Percentiles rank a stretch among this genome's conserved stretches.
Conservation (phyloP, 495 filamentous ascomycete species). For the Glonium stellatum region DNA sequence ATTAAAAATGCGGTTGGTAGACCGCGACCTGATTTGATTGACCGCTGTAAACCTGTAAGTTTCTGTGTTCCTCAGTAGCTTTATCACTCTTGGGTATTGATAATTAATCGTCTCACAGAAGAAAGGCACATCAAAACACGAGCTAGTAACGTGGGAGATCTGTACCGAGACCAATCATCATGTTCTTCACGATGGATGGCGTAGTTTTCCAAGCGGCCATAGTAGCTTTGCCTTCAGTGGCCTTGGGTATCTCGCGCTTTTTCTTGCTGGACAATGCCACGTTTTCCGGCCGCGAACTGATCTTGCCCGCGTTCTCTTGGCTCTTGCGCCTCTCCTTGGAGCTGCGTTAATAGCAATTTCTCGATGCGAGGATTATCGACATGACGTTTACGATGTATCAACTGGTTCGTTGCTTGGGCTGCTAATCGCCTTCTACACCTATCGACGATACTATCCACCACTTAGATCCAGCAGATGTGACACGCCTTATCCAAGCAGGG, state of each 20-base stretch:
- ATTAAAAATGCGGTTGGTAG: conserved; percentile 89
- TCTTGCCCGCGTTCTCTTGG: conserved; percentile 51
- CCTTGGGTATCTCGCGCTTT: conserved; percentile 74
- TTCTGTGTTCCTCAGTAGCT: background rate
- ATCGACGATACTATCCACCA: conserved; percentile 60
- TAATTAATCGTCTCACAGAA: background rate
- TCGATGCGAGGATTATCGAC: conserved; percentile 87
- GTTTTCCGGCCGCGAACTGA: conserved; percentile 71
- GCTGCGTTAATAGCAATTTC: conserved; percentile 84
- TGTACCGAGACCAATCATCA: conserved; percentile 76
- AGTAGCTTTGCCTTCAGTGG: conserved; percentile 80
- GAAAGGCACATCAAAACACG: conserved; percentile 51
- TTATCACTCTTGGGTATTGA: background rate
- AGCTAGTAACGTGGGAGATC: conserved; percentile 64
- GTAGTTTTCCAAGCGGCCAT: conserved; percentile 87
- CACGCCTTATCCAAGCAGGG: conserved; percentile 43
- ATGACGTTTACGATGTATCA: conserved; percentile 90
- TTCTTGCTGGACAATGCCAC: conserved; percentile 70
- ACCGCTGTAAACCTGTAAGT: conserved; percentile 67
- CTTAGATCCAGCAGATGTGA: conserved; percentile 47
- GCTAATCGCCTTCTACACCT: conserved; percentile 71
- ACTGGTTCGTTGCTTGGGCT: conserved; percentile 68
- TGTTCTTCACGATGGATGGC: conserved; percentile 83
- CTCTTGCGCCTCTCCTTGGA: conserved; percentile 63
- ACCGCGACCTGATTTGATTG: conserved; percentile 82